These are phyloP conservation scores for Skeletonema tropicum DNA, from an alignment of 108 stramenopile genomes.

Conservation along the genomic window DNA sequence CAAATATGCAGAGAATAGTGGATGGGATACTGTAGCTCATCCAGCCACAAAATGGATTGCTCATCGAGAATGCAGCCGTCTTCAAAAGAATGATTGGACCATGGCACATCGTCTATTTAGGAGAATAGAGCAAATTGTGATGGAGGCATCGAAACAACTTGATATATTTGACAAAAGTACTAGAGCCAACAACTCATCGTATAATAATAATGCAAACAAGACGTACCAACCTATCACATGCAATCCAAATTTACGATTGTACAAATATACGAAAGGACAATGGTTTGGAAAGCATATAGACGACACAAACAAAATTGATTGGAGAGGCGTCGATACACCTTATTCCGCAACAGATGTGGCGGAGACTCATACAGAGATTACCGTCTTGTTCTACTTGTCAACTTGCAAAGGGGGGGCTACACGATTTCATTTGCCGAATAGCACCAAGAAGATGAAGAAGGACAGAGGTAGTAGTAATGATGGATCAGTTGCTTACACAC, in stretches of 20 bases:
- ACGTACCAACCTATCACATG: slow-evolving; percentile 64
- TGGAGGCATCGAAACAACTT: slow-evolving; percentile 28
- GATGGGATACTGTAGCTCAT: slow-evolving; percentile 64
- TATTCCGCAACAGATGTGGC: slow-evolving; percentile 5
- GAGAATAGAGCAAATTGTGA: slow-evolving; percentile 39
- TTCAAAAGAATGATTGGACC: slow-evolving; percentile 51
- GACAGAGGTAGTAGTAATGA: not conserved
- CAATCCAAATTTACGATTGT: slow-evolving; percentile 88
- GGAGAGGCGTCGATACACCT: not conserved
- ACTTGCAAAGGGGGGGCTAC: slow-evolving; percentile 74
- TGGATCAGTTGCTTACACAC: slow-evolving; percentile 60
- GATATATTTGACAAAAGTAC: slow-evolving; percentile 37
- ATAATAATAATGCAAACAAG: slow-evolving; percentile 26
- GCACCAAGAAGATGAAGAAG: slow-evolving; percentile 14
- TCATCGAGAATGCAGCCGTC: slow-evolving; percentile 77
- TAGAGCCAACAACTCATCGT: slow-evolving; percentile 17
- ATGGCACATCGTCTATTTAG: slow-evolving; percentile 54
- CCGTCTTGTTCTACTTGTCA: slow-evolving; percentile 86
- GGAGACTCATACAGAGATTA: slow-evolving; percentile 72
- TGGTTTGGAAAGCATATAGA: slow-evolving; percentile 90
- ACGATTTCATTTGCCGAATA: slow-evolving; percentile 62
- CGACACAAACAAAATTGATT: slow-evolving; percentile 53
- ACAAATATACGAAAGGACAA: slow-evolving; percentile 81
- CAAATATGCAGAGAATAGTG: slow-evolving; percentile 56
- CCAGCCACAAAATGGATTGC: slow-evolving; percentile 72